A percentile compares a stretch with the other conserved stretches of the same genome.
phyloP scores from a whole-genome alignment of 2,329 filamentous ascomycete species.

The Talaromyces verruculosus region DNA sequence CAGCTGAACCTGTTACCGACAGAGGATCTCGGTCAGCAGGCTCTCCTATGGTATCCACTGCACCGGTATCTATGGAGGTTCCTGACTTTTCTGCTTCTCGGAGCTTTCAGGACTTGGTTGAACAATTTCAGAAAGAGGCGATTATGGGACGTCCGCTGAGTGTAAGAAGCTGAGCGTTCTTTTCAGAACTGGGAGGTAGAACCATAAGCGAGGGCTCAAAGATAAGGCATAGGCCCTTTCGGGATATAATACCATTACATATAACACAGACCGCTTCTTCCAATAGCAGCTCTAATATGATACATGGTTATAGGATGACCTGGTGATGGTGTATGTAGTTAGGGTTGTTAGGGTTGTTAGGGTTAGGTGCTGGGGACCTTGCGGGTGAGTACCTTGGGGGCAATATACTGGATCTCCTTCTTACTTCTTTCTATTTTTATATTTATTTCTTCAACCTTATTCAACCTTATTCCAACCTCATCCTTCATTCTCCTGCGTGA shows the following conservation, averaged over 20 bases:
- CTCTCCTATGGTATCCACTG: background rate
- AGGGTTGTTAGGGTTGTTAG: background rate
- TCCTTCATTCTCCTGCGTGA: background rate
- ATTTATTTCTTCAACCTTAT: background rate
- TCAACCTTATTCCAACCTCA: slow-evolving; percentile 11
- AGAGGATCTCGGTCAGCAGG: background rate
- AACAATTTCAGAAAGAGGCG: background rate
- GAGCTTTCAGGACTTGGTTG: background rate
- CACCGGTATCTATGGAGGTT: background rate
- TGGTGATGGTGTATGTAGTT: background rate
- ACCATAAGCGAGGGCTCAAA: background rate
- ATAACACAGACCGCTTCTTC: background rate
- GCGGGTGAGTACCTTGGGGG: slow-evolving; percentile 13
- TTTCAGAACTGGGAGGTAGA: background rate
- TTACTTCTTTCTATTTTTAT: background rate
- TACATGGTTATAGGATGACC: background rate
- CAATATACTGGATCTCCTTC: background rate
- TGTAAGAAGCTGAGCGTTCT: background rate
- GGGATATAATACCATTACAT: background rate
- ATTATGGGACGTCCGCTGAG: background rate
- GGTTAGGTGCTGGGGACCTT: background rate
- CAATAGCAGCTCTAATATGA: background rate
- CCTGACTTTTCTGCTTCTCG: background rate
- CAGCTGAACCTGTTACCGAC: background rate
- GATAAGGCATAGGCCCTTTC: background rate